Conservation (phyloP, 2,329 filamentous ascomycete genomes). For the Dactylellina cionopaga region DNA sequence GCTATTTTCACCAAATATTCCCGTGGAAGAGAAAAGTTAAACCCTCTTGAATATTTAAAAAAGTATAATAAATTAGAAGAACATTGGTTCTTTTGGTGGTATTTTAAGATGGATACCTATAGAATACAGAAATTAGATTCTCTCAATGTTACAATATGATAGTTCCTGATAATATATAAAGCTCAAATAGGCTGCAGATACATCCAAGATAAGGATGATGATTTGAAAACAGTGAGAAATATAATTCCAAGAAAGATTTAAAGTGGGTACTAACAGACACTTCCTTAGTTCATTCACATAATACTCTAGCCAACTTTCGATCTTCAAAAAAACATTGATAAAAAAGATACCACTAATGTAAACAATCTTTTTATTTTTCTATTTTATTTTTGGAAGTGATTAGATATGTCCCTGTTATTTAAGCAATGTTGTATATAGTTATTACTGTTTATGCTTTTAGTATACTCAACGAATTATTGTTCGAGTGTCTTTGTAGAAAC, state of each 20-base stretch:
- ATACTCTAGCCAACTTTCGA: neutral
- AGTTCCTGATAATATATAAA: conserved; percentile 14
- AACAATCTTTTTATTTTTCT: conserved; percentile 3
- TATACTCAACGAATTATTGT: neutral
- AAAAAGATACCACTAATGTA: neutral
- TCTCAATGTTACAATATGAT: too few species aligned
- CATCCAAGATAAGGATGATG: neutral
- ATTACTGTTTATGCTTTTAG: neutral
- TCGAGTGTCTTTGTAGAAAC: neutral
- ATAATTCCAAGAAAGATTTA: neutral
- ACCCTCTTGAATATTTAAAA: too few species aligned
- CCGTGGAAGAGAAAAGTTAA: too few species aligned
- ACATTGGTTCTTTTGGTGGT: too few species aligned
- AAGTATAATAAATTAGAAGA: too few species aligned
- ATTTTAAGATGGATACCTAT: too few species aligned
- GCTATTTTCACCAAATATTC: too few species aligned
- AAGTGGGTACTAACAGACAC: neutral
- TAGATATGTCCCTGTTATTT: neutral
- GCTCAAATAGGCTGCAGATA: neutral
- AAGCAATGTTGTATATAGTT: neutral
- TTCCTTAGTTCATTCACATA: neutral
- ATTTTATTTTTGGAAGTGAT: conserved; percentile 1
- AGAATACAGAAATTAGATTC: too few species aligned
- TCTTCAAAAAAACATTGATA: neutral
- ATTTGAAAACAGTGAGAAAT: neutral